Base-by-base conservation (phyloP, 768 basidiomycete genomes). In the Postia placenta region DNA sequence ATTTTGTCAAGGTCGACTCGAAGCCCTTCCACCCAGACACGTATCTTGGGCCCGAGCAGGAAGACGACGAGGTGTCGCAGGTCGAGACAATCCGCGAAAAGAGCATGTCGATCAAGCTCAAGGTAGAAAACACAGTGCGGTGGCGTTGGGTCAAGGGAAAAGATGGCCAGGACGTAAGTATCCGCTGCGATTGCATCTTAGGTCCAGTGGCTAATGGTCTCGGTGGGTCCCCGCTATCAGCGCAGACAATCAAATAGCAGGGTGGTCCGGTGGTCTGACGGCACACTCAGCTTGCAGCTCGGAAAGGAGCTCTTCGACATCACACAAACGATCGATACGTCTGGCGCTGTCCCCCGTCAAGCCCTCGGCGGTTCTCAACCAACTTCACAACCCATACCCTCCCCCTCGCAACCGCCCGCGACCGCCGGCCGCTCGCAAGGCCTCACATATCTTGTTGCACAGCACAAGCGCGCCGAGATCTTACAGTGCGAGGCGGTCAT, bases 231-330 rank as follows among this genome's bases (percentile, higher is more conserved):
- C 17, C 22, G 23, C 42, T 6, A 35, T 14, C 64, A 96, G 93
- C 73, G 69, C 56, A 79, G 84, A 55, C 86, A 94, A 72, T 91
- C 92, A 14, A 99, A 99, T 62, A 82, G 87, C 54, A 85, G 93
- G 25, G 72, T 97, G 33, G 81, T 99, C 50, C 81, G 87, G 12
- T 99, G 96, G 96, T 96, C 93, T 5, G 96, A 99, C 63, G 95
- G 95, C 14, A 79, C 87, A 12, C 69, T 92, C 49, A 94, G 92
- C 57, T 77, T 99, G 25, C 86, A 89, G 54, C 71, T 99, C 48
- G 96, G 96, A 37, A 87, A 89, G 64, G 95, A 98, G 61, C 73
- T 96, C 4, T 98, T 94, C 67, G 93, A 97, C 69, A 82, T 98
- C 44, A 82, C 78, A 45, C 80, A 87, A 64, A 81, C 78, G 52